These are phyloP conservation scores for Cephaloascus fragrans DNA, from an alignment of 805 yeast species.

Conservation along the genomic window DNA sequence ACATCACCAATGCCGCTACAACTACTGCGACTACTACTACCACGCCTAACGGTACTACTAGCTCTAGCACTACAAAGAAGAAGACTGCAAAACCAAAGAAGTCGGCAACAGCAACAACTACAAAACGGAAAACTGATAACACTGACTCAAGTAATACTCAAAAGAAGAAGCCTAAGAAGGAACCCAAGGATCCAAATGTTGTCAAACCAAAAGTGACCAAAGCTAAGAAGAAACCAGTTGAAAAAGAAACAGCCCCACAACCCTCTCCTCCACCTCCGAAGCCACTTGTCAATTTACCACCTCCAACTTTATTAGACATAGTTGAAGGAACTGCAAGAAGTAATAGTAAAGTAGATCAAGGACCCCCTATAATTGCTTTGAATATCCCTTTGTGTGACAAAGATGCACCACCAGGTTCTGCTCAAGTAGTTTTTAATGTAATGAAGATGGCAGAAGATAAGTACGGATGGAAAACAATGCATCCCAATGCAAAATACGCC, in stretches of 20 bases:
- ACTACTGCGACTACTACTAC: constrained; percentile 1
- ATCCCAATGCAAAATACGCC: constrained; percentile 55
- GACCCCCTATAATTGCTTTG: constrained; percentile 41
- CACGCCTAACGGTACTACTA: constrained; percentile 2
- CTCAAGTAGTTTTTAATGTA: constrained; percentile 64
- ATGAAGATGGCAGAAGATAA: constrained; percentile 69
- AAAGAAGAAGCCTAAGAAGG: constrained; percentile 7
- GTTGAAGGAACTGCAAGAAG: not conserved
- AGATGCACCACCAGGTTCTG: constrained; percentile 44
- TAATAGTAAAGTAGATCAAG: constrained; percentile 1
- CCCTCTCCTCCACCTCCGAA: not conserved
- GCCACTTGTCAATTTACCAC: not conserved
- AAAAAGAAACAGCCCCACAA: not conserved
- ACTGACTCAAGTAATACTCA: no score
- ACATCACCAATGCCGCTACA: constrained; percentile 4
- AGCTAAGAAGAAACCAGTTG: not conserved
- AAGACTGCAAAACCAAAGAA: constrained; percentile 1
- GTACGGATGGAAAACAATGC: constrained; percentile 69
- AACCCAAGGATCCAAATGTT: not conserved
- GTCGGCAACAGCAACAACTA: constrained; percentile 1
- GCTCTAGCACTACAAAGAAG: constrained; percentile 1
- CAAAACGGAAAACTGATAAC: not conserved
- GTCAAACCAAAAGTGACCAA: not conserved
- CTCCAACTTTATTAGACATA: not conserved
- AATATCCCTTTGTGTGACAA: constrained; percentile 41